Conservation (phyloP, 177 flowering plant species). For the Vitis hybrid region DNA sequence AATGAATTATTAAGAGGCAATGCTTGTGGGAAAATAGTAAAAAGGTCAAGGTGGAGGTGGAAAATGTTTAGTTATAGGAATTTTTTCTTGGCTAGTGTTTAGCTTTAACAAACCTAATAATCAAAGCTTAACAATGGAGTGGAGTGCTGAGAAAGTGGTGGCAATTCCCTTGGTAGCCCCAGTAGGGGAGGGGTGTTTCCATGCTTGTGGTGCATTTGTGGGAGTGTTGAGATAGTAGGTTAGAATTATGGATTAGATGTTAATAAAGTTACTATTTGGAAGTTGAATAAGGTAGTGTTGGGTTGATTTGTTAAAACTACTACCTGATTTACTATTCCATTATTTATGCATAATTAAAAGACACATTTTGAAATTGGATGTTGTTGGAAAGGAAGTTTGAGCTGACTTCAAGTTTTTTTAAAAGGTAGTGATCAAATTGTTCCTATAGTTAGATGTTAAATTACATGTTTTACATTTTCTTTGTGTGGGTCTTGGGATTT, state of each 20-base stretch:
- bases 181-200: too few species aligned
- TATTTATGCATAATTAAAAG: neutral
- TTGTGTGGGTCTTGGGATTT: neutral
- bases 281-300: neutral
- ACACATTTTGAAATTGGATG: neutral
- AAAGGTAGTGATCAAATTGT: neutral
- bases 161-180: too few species aligned
- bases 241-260: neutral
- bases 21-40: neutral
- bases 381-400: neutral
- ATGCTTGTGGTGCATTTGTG: too few species aligned
- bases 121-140: too few species aligned
- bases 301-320: neutral
- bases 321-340: neutral
- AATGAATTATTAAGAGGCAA: neutral
- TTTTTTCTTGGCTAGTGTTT: too few species aligned
- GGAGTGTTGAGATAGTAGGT: neutral
- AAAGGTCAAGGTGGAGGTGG: neutral
- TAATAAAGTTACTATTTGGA: neutral
- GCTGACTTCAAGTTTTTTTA: neutral
- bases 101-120: too few species aligned
- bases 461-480: neutral
- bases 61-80: neutral
- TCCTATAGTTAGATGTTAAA: neutral
- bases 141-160: neutral